Percentiles rank a stretch among this genome's conserved stretches.
phyloP scores from a whole-genome alignment of 2,329 filamentous ascomycete species.

The Thermoascus crustaceus region DNA sequence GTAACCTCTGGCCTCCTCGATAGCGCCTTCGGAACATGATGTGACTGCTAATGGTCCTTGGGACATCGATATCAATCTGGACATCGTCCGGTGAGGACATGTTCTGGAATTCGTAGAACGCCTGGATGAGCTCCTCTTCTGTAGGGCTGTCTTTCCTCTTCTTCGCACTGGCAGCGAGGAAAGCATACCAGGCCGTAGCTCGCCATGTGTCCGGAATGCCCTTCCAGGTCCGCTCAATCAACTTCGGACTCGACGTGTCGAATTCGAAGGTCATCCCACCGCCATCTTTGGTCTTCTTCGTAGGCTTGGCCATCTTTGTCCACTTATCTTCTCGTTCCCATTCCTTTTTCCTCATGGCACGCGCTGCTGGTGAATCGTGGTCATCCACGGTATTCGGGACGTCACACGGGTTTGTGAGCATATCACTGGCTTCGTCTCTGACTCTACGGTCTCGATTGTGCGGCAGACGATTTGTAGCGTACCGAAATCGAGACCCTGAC shows the following conservation, averaged over 20 bases:
- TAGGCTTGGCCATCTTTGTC: constrained; percentile 55
- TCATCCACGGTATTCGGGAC: constrained; percentile 40
- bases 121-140: constrained; percentile 62
- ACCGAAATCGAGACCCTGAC: constrained; percentile 40
- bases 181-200: constrained; percentile 87
- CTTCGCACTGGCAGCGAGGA: constrained; percentile 69
- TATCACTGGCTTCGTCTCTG: constrained; percentile 54
- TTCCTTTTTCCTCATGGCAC: constrained; percentile 49
- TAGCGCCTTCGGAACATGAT: constrained; percentile 96
- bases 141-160: constrained; percentile 52
- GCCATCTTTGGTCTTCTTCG: constrained; percentile 39
- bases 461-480: constrained; percentile 45
- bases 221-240: constrained; percentile 92
- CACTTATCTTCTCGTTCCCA: constrained; percentile 58
- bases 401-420: constrained; percentile 53
- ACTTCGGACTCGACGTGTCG: constrained; percentile 70
- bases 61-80: constrained; percentile 95
- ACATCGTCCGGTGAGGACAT: constrained; percentile 79
- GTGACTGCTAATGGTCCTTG: constrained; percentile 85
- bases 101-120: constrained; percentile 65
- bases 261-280: constrained; percentile 67
- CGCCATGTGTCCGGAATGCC: constrained; percentile 96
- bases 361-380: constrained; percentile 41
- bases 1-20: constrained; percentile 77
- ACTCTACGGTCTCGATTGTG: constrained; percentile 47